Conservation (phyloP, 2,329 filamentous ascomycete species). For the Scleromitrula shiraiana region DNA sequence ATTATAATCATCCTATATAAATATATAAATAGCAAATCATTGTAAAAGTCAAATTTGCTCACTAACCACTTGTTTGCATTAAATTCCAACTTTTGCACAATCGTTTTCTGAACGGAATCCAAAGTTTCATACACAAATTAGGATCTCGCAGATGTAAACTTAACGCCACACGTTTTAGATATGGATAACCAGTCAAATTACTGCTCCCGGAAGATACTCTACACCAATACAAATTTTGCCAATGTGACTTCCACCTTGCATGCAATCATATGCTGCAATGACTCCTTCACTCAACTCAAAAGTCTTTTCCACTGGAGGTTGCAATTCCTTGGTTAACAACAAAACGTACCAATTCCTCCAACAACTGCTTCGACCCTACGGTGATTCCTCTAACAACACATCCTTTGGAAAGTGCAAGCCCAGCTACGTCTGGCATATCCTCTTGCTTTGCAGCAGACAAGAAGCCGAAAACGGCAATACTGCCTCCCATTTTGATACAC, state of each 20-base stretch:
- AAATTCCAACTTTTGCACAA: too few species aligned
- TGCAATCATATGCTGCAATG: constrained; percentile 22
- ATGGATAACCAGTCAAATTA: background rate
- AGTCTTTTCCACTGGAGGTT: constrained; percentile 29
- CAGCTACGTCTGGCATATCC: constrained; percentile 29
- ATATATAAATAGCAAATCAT: too few species aligned
- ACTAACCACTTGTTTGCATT: too few species aligned
- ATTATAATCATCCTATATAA: too few species aligned
- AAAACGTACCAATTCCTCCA: constrained; percentile 31
- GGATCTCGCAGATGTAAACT: too few species aligned
- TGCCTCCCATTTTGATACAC: background rate
- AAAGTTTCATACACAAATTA: too few species aligned
- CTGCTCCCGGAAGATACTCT: background rate
- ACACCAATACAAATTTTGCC: constrained; percentile 32
- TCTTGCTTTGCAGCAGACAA: constrained; percentile 23
- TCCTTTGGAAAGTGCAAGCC: constrained; percentile 25
- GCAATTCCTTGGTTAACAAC: constrained; percentile 24
- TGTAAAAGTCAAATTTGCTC: too few species aligned
- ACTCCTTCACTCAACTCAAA: constrained; percentile 30
- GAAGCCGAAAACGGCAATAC: background rate
- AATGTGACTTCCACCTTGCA: constrained; percentile 27
- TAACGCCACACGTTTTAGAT: too few species aligned
- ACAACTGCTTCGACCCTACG: constrained; percentile 30
- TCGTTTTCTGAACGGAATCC: too few species aligned
- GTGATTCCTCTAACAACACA: constrained; percentile 32